A percentile compares a stretch with the other conserved stretches of the same genome.
These are phyloP conservation scores for Ganoderma boninense DNA, from an alignment of 1,284 basidiomycete genomes.

Conservation along the genomic window DNA sequence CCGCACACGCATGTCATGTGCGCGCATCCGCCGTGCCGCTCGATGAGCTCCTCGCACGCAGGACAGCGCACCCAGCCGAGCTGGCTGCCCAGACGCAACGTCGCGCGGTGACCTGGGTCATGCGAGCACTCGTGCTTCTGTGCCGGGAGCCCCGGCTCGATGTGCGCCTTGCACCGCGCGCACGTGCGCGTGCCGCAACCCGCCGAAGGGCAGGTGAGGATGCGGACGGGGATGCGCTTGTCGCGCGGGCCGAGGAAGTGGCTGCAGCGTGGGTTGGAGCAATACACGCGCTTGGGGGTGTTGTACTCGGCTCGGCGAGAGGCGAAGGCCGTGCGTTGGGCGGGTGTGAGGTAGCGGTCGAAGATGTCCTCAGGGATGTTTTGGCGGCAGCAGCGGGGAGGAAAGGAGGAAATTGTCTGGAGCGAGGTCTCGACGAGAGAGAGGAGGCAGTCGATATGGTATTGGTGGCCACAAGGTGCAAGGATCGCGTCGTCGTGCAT, in stretches of 20 bases:
- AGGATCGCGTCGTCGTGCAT: conserved; percentile 34
- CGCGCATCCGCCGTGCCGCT: conserved; percentile 51
- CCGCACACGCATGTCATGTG: conserved; percentile 57
- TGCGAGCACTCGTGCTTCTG: conserved; percentile 38
- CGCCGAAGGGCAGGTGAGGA: conserved; percentile 33
- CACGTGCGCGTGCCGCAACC: conserved; percentile 45
- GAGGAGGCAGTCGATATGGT: conserved; percentile 48
- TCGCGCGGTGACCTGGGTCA: conserved; percentile 39
- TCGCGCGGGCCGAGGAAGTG: conserved; percentile 49
- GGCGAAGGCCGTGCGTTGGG: conserved; percentile 38
- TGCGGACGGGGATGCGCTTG: conserved; percentile 27
- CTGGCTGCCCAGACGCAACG: conserved; percentile 44
- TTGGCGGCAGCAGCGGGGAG: conserved; percentile 53
- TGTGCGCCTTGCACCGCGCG: conserved; percentile 43
- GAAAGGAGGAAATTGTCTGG: conserved; percentile 52
- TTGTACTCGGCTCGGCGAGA: conserved; percentile 46
- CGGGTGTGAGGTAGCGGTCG: conserved; percentile 37
- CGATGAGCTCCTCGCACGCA: conserved; percentile 51
- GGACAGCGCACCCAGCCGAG: conserved; percentile 54
- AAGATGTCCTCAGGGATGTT: conserved; percentile 43
- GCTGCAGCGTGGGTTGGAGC: conserved; percentile 48
- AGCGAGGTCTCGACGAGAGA: conserved; percentile 48
- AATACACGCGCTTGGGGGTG: conserved; percentile 53
- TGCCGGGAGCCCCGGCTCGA: conserved; percentile 27
- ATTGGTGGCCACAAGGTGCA: conserved; percentile 50